These are phyloP conservation scores for Ustanciosporium gigantosporum DNA, from an alignment of 1,284 basidiomycete species.

Conservation along the genomic window DNA sequence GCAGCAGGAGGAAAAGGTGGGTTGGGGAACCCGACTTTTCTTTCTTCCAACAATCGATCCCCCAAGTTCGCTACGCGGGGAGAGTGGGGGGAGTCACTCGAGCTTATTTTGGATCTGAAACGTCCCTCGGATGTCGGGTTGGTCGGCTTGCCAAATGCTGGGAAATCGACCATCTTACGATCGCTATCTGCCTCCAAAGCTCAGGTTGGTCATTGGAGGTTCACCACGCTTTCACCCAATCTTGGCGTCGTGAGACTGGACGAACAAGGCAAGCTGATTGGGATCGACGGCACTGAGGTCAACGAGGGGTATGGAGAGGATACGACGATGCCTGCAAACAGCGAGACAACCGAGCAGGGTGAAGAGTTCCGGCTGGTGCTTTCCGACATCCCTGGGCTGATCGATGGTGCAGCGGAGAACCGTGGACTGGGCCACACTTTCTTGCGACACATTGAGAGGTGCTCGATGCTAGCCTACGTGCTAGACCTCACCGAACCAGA, in stretches of 20 bases:
- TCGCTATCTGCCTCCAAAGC: constrained; percentile 82
- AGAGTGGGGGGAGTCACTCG: constrained; percentile 76
- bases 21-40: constrained; percentile 85
- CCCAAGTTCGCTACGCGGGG: constrained; percentile 67
- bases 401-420: constrained; percentile 80
- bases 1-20: constrained; percentile 79
- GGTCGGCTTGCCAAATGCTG: constrained; percentile 92
- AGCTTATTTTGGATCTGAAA: constrained; percentile 89
- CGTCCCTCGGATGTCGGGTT: constrained; percentile 89
- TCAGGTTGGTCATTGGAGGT: constrained; percentile 86
- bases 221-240: constrained; percentile 93
- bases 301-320: constrained; percentile 18
- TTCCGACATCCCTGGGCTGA: constrained; percentile 95
- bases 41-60: constrained; percentile 64
- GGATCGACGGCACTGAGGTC: constrained; percentile 25
- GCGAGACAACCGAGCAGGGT: constrained; percentile 73
- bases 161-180: constrained; percentile 76
- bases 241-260: constrained; percentile 86
- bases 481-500: constrained; percentile 74
- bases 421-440: constrained; percentile 93
- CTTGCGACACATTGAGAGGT: constrained; percentile 88
- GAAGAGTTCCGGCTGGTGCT: constrained; percentile 79
- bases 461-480: constrained; percentile 85
- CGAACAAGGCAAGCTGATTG: constrained; percentile 65
- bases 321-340: too few relatives aligned